Evolutionary conservation across 495 filamentous ascomycete genomes (phyloP), one percentile per base, ranked within the genome.

Genomic region (Aspergillus saccharolyticus): DNA sequence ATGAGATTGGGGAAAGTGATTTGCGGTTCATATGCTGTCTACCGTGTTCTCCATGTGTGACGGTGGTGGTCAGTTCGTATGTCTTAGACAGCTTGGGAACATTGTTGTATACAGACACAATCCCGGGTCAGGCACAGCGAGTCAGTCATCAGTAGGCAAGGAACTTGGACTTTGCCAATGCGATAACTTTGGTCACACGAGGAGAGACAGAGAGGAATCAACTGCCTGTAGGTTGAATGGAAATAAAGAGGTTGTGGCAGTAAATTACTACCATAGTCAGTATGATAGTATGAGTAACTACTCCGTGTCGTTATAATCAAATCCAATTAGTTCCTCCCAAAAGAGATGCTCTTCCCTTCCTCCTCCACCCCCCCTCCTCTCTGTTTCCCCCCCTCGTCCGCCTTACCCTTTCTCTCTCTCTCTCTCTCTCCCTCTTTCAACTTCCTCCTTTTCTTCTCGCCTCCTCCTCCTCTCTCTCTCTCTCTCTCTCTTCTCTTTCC

Each of bases 341-440:
- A 39, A 39, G 33, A 39, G 33, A 39, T 39, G 33, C 12, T 39
- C 25, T 10, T 30, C 25, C 10, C 25, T 30, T 30, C 25, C 10
- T 10, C 25, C 25, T 30, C 25, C 25, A 30, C 33, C 49, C 33
- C 56, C 30, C 18, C n/a, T 51, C 39, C 45, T 49, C 44, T 28
- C 12, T 15, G 7, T 39, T 15, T 39, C 33, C 12, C 12, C 12
- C 33, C 33, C 33, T 12, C 33, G 7, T 15, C 12, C 33, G 33
- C 33, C 33, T 39, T 39, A 5, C 10, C 5, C 14, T 39, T 51
- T 52, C 56, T 56, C 56, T 46, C 25, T 28, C 45, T 56, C 44
- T 55, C 44, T 50, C 48, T 51, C 54, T 56, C 47, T 48, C 45
- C 45, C 42, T 24, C 50, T 43, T 43, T 12, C 44, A 45, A 44